These are phyloP conservation scores for Galerina sulciceps DNA, from an alignment of 768 basidiomycete genomes.

Conservation along the genomic window DNA sequence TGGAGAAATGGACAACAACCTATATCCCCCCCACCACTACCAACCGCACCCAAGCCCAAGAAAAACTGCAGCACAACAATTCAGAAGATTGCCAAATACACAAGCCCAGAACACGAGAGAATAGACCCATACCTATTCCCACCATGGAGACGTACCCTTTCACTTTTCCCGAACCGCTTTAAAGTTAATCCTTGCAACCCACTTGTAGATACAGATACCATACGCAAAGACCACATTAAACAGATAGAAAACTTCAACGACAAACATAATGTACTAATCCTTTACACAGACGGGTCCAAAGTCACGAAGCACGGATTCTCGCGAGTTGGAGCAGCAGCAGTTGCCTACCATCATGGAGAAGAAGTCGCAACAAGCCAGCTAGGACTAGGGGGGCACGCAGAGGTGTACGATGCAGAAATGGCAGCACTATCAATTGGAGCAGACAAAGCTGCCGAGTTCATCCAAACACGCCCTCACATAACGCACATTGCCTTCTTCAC, in stretches of 20 bases:
- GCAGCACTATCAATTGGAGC: slow-evolving; percentile 23
- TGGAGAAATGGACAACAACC: slow-evolving; percentile 18
- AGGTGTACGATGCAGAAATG: slow-evolving; percentile 32
- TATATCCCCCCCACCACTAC: slow-evolving; percentile 21
- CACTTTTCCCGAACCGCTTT: slow-evolving; percentile 6
- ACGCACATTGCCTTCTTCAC: slow-evolving; percentile 25
- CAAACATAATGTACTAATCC: not conserved
- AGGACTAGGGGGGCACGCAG: slow-evolving; percentile 27
- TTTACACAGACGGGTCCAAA: slow-evolving; percentile 21
- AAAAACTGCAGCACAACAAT: slow-evolving; percentile 15
- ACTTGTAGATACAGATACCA: not conserved
- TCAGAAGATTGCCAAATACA: slow-evolving; percentile 10
- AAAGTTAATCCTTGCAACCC: not conserved
- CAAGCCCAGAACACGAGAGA: slow-evolving; percentile 17
- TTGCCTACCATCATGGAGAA: slow-evolving; percentile 14
- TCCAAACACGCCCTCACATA: slow-evolving; percentile 10
- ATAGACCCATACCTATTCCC: slow-evolving; percentile 23
- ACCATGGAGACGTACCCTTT: slow-evolving; percentile 21
- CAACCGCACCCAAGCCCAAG: slow-evolving; percentile 2
- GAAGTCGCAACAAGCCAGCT: slow-evolving; percentile 14
- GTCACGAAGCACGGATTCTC: slow-evolving; percentile 12
- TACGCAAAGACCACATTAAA: slow-evolving; percentile 4
- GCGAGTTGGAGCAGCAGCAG: slow-evolving; percentile 19
- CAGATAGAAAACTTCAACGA: not conserved
- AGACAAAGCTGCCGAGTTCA: slow-evolving; percentile 5